phyloP scores from a whole-genome alignment of 768 basidiomycete species.

The Tylopilus subfusipes region DNA sequence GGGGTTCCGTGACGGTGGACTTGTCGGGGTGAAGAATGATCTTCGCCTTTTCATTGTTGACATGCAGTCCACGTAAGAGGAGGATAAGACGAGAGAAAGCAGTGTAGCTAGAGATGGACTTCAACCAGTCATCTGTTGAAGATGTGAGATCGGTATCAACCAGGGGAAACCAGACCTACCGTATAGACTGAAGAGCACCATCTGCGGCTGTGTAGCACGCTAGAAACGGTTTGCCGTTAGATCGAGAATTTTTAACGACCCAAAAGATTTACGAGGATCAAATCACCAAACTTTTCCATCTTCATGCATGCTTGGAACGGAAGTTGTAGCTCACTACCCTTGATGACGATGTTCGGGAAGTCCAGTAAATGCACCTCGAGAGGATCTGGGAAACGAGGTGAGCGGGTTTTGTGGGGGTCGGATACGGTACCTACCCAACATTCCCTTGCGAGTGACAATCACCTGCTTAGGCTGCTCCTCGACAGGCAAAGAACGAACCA shows the following conservation, averaged over 20 bases:
- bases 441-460: conserved; percentile 99
- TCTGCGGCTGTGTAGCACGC: conserved; percentile 97
- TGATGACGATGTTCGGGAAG: conserved; percentile 99
- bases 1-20: conserved; percentile 92
- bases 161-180: conserved; percentile 39
- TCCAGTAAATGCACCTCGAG: conserved; percentile 98
- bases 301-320: conserved; percentile 99
- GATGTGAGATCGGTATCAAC: conserved; percentile 5
- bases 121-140: conserved; percentile 88
- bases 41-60: conserved; percentile 99
- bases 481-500: conserved; percentile 96
- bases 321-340: conserved; percentile 95
- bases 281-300: conserved; percentile 99
- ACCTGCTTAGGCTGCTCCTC: conserved; percentile 99
- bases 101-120: conserved; percentile 97
- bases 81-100: conserved; percentile 98
- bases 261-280: conserved; percentile 64
- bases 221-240: conserved; percentile 24
- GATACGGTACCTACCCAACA: conserved; percentile 66
- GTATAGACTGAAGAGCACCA: conserved; percentile 98
- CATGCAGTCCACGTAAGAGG: conserved; percentile 94
- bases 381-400: conserved; percentile 51
- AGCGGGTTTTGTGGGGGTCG: neutral
- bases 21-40: conserved; percentile 97
- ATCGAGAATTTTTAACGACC: neutral